These are phyloP conservation scores for Zangia roseola DNA, from an alignment of 768 basidiomycete genomes.

Conservation along the genomic window DNA sequence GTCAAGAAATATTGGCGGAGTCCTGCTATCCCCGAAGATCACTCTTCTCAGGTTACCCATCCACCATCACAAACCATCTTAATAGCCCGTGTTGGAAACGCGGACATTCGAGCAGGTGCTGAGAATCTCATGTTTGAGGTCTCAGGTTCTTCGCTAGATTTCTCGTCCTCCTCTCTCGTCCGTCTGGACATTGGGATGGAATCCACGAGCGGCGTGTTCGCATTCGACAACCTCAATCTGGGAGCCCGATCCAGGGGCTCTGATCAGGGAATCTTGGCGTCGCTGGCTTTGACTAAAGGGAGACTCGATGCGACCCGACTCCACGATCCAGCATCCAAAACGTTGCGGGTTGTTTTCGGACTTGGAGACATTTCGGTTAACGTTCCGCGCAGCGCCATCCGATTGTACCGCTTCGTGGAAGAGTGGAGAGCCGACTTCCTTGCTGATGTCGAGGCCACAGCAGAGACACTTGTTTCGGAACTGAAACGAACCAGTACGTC, in stretches of 20 bases:
- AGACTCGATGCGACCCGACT: slow-evolving; percentile 47
- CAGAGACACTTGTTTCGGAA: slow-evolving; percentile 66
- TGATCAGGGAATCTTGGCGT: slow-evolving; percentile 61
- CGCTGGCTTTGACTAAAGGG: slow-evolving; percentile 48
- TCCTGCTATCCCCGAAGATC: background rate
- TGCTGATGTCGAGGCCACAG: slow-evolving; percentile 66
- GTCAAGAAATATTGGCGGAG: slow-evolving; percentile 40
- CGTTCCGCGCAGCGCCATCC: slow-evolving; percentile 79
- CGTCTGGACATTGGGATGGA: slow-evolving; percentile 24
- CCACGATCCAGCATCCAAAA: slow-evolving; percentile 42
- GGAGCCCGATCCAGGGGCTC: slow-evolving; percentile 52
- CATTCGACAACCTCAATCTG: slow-evolving; percentile 53
- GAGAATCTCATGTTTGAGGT: slow-evolving; percentile 70
- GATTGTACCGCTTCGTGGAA: slow-evolving; percentile 73
- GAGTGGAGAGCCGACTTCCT: slow-evolving; percentile 83
- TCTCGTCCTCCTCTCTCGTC: slow-evolving; percentile 22
- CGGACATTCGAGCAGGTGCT: slow-evolving; percentile 63
- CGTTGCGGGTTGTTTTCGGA: slow-evolving; percentile 44
- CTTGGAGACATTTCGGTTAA: slow-evolving; percentile 49
- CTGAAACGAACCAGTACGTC: slow-evolving; percentile 44
- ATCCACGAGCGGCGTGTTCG: slow-evolving; percentile 47
- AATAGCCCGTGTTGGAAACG: slow-evolving; percentile 39
- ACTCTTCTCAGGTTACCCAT: background rate
- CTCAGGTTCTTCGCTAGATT: slow-evolving; percentile 35
- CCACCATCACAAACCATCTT: slow-evolving; percentile 34